A percentile compares a stretch with the other conserved stretches of the same genome.
Conservation (phyloP, 495 filamentous ascomycete genomes). For the Podospora australis region DNA sequence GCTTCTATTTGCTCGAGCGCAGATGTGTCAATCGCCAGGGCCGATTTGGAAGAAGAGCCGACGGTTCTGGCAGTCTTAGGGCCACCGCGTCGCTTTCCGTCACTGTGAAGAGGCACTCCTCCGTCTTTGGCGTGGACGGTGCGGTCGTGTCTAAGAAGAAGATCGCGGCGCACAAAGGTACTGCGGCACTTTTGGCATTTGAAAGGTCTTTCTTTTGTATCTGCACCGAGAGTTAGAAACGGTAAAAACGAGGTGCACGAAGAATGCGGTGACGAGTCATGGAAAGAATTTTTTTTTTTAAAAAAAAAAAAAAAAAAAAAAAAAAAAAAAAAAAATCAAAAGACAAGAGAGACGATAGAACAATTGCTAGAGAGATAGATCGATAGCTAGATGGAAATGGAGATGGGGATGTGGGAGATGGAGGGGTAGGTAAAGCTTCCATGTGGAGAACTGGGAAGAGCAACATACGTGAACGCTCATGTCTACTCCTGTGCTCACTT, state of each 20-base stretch:
- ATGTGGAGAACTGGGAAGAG: slow-evolving; percentile 8
- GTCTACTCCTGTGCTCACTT: slow-evolving; percentile 93
- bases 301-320: too few species aligned
- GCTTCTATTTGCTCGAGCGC: slow-evolving; percentile 93
- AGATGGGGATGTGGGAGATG: background rate
- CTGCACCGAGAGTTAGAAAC: slow-evolving; percentile 40
- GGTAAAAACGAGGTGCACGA: too few species aligned
- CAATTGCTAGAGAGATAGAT: too few species aligned
- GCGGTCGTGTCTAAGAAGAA: slow-evolving; percentile 92
- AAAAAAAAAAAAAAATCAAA: too few species aligned
- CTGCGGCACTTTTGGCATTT: slow-evolving; percentile 97
- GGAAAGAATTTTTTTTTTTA: too few species aligned
- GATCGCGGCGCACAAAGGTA: slow-evolving; percentile 95
- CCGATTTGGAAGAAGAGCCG: slow-evolving; percentile 67
- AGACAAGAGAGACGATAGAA: too few species aligned
- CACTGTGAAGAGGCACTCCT: slow-evolving; percentile 87
- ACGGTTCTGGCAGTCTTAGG: slow-evolving; percentile 59
- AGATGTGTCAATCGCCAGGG: slow-evolving; percentile 77
- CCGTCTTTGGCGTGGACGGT: slow-evolving; percentile 99
- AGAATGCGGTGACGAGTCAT: too few species aligned
- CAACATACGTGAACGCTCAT: slow-evolving; percentile 95
- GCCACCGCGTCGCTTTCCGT: slow-evolving; percentile 80
- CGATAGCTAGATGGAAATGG: background rate
- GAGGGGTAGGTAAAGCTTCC: background rate
- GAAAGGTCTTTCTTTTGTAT: slow-evolving; percentile 98